These are phyloP conservation scores for Plasmodium chabaudi DNA, from an alignment of 169 alveolate genomes.

Conservation along the genomic window DNA sequence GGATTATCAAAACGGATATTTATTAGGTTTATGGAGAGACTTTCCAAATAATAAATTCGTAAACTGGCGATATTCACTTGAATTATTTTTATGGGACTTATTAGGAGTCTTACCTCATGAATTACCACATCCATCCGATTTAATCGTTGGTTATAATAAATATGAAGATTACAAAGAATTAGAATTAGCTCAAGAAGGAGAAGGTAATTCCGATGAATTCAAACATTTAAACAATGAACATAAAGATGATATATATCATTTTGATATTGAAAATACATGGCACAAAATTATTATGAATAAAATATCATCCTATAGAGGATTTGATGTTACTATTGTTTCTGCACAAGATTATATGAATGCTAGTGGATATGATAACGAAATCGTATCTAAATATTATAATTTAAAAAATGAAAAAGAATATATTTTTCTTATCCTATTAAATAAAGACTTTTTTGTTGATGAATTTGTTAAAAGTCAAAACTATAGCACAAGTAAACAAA, in stretches of 20 bases:
- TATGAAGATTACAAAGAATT: background rate
- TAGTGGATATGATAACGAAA: constrained; percentile 14
- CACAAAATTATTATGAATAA: background rate
- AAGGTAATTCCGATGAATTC: background rate
- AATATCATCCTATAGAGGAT: background rate
- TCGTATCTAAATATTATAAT: constrained; percentile 4
- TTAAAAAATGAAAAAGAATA: constrained; percentile 27
- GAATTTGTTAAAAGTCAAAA: constrained; percentile 32
- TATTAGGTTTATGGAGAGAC: constrained; percentile 72
- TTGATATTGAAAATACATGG: constrained; percentile 6
- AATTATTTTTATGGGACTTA: constrained; percentile 67
- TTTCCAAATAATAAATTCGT: constrained; percentile 24
- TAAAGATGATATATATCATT: background rate
- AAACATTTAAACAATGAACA: background rate
- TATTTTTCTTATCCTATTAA: constrained; percentile 26
- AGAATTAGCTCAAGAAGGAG: background rate
- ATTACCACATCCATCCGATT: constrained; percentile 59
- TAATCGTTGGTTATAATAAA: constrained; percentile 21
- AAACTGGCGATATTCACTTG: constrained; percentile 55
- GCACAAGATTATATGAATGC: constrained; percentile 31
- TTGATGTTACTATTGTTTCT: constrained; percentile 36
- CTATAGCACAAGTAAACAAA: constrained; percentile 9
- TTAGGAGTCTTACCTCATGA: constrained; percentile 49
- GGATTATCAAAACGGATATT: constrained; percentile 22
- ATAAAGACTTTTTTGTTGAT: constrained; percentile 31